These are phyloP conservation scores for Hippophae rhamnoides DNA, from an alignment of 306 rosid genomes.

Conservation along the genomic window DNA sequence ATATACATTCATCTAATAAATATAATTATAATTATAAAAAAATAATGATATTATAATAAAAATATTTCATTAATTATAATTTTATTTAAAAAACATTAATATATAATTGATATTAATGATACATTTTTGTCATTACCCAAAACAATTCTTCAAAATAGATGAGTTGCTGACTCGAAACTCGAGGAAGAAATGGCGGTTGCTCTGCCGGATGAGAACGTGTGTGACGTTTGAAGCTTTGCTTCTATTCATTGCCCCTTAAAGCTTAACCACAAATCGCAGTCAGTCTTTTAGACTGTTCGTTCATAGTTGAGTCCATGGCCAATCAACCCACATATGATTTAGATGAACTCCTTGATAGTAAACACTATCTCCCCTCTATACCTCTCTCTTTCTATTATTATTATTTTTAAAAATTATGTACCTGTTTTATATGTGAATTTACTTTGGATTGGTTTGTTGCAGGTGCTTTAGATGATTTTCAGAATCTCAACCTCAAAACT, in stretches of 20 bases:
- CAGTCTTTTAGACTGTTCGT: background rate
- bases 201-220: too few relatives aligned
- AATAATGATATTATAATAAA: too few relatives aligned
- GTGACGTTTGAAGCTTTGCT: too few relatives aligned
- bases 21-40: too few relatives aligned
- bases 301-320: constrained; percentile 40
- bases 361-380: background rate
- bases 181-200: too few relatives aligned
- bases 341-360: constrained; percentile 84
- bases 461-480: constrained; percentile 97
- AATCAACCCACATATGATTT: constrained; percentile 46
- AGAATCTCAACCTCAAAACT: constrained; percentile 49
- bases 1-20: too few relatives aligned
- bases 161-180: too few relatives aligned
- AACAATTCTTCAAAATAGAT: too few relatives aligned
- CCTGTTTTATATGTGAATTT: background rate
- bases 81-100: too few relatives aligned
- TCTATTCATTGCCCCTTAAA: background rate
- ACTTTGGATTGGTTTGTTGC: constrained; percentile 11
- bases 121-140: too few relatives aligned
- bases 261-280: background rate
- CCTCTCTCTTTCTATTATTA: background rate
- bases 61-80: too few relatives aligned
- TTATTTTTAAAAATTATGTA: background rate
- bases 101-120: too few relatives aligned